A percentile compares a stretch with the other conserved stretches of the same genome.
phyloP scores from a whole-genome alignment of 2,329 filamentous ascomycete species.

The Cladosporium sp. region DNA sequence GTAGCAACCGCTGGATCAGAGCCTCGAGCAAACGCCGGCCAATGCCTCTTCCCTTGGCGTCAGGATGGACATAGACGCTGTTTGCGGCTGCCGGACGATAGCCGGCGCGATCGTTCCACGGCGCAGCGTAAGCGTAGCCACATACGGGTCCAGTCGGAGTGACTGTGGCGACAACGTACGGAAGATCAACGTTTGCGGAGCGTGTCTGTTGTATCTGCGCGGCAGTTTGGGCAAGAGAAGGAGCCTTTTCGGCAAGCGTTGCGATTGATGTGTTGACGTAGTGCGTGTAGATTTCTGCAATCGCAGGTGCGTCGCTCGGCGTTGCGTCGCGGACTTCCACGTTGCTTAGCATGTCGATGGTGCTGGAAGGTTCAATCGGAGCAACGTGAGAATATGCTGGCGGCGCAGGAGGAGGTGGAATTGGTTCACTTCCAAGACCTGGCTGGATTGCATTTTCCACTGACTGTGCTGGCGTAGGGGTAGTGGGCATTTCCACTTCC shows the following conservation, averaged over 20 bases:
- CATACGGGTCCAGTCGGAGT: conserved; percentile 8
- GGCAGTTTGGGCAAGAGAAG: background rate
- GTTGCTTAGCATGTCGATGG: conserved; percentile 3
- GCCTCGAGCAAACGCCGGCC: conserved; percentile 16
- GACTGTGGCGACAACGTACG: conserved; percentile 17
- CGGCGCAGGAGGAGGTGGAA: background rate
- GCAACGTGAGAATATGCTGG: background rate
- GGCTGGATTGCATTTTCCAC: background rate
- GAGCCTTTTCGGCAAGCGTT: conserved; percentile 16
- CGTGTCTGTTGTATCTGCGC: conserved; percentile 11
- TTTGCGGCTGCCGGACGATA: conserved; percentile 17
- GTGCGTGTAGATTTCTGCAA: conserved; percentile 16
- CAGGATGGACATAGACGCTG: conserved; percentile 19
- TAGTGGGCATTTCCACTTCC: background rate
- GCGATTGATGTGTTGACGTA: conserved; percentile 18
- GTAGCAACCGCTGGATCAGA: conserved; percentile 12
- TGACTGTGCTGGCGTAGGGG: background rate
- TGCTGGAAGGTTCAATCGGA: background rate
- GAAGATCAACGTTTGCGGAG: conserved; percentile 9
- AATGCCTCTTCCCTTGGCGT: conserved; percentile 15
- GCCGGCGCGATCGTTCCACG: conserved; percentile 18
- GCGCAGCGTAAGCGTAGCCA: conserved; percentile 18
- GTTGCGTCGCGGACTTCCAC: conserved; percentile 17
- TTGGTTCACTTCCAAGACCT: background rate
- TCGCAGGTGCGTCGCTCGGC: conserved; percentile 8